Evolutionary conservation across 2,329 filamentous ascomycete genomes (phyloP), one percentile per base, ranked within the genome.

Genomic region (Trichoderma sp.): DNA sequence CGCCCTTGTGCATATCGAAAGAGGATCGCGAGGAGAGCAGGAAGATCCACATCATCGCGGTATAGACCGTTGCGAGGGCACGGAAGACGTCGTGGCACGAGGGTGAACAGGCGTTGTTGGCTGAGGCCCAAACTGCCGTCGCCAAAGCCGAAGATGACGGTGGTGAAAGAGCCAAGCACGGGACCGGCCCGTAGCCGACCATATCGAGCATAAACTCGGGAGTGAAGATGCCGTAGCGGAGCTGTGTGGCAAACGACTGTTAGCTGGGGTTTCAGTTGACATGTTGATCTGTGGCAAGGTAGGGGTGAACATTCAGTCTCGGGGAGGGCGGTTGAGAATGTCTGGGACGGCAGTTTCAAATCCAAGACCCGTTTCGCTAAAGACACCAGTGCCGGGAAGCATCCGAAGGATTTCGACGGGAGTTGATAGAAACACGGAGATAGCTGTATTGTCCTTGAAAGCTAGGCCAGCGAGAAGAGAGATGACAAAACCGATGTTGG

Each of bases 371-470:
- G 93, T 92, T 75, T 92, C 91, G 1, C 90, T 90, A 73, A 93
- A 86, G 0, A 88, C 88, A 65, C 89, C 91, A 0, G 91, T 93
- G 66, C 92, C 87, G 86, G 93, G 91, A 77, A 93, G 90, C 77
- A 93, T 90, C 90, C 90, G 93, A 34, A 93, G 85, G 73, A 93
- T 92, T 74, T 93, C 89, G 14, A 93, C 88, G 0, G 91, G 91
- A 0, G 90, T 85, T 14, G 93, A 84, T 0, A 91, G 90, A 78
- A 93, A 93, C 14, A 93, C 88, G 0, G 91, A 93, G 30, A 91
- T 84, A 2, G 85, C 83, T n/a, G 82, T 82, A 0, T 78, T 74
- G 75, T 93, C 91, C 80, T 93, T 92, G 83, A 92, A 93, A 0
- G 84, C 87, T 3, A 93, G 84, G 43, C 91, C 91, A 53, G 92